A percentile compares a stretch with the other conserved stretches of the same genome.
These are phyloP conservation scores for Trichoderma reesei DNA, from an alignment of 495 filamentous ascomycete genomes.

Conservation along the genomic window DNA sequence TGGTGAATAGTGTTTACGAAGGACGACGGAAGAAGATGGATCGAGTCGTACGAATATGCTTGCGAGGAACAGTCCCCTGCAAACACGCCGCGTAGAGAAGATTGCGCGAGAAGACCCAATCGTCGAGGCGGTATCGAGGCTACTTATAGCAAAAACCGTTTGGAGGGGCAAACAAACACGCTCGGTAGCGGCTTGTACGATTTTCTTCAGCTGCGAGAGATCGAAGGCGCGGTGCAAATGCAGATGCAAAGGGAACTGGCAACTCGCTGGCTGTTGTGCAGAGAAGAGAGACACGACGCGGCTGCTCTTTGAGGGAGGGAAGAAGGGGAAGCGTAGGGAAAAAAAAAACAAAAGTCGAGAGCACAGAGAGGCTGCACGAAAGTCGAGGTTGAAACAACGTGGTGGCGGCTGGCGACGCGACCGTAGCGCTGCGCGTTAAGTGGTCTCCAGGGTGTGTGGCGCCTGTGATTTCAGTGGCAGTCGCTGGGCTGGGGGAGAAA, in stretches of 20 bases:
- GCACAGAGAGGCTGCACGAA: no score
- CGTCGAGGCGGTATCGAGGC: not conserved
- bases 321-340: not conserved
- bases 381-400: not conserved
- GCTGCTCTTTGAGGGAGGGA: not conserved
- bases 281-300: not conserved
- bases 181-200: not conserved
- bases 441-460: not conserved
- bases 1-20: conserved; percentile 34
- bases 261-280: conserved; percentile 1
- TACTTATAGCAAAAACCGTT: not conserved
- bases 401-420: not conserved
- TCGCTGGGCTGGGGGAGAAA: no score
- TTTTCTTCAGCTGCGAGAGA: not conserved
- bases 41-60: not conserved
- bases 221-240: not conserved
- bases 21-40: not conserved
- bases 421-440: conserved; percentile 7
- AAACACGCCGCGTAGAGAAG: not conserved
- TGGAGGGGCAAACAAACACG: not conserved
- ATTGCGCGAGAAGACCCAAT: not conserved
- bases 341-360: no score
- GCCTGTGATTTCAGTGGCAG: not conserved
- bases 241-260: not conserved
- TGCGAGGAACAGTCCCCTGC: not conserved